Percentiles rank a stretch among this genome's conserved stretches.
Evolutionary conservation across 192 early-diverging fungal genomes (phyloP).

Genomic region (Martensiomyces pterosporus): DNA sequence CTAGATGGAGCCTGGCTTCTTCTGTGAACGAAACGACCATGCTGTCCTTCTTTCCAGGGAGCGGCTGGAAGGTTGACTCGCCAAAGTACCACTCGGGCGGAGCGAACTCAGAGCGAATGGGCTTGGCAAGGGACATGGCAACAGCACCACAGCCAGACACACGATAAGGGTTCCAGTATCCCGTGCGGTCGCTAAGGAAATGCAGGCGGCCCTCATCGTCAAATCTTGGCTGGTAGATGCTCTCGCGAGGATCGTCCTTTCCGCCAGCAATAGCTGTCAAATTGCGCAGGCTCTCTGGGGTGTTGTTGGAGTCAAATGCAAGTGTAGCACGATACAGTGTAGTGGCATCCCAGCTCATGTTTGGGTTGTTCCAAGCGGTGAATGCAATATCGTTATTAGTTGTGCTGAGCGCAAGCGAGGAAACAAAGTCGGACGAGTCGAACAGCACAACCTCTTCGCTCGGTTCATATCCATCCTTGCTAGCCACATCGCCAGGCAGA

Average conservation of each 20-base stretch:
- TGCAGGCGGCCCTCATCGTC: slow-evolving; percentile 56
- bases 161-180: slow-evolving; percentile 70
- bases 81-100: slow-evolving; percentile 55
- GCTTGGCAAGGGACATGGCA: slow-evolving; percentile 36
- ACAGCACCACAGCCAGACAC: slow-evolving; percentile 35
- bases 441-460: slow-evolving; percentile 50
- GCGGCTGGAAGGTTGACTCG: slow-evolving; percentile 37
- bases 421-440: slow-evolving; percentile 62
- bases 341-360: slow-evolving; percentile 79
- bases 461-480: slow-evolving; percentile 1
- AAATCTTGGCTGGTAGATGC: slow-evolving; percentile 61
- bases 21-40: slow-evolving; percentile 20
- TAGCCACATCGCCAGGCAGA: slow-evolving; percentile 19
- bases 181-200: slow-evolving; percentile 63
- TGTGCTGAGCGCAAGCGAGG: slow-evolving; percentile 55
- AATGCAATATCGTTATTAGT: slow-evolving; percentile 54
- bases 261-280: slow-evolving; percentile 39
- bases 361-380: slow-evolving; percentile 66
- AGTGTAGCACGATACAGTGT: slow-evolving; percentile 51
- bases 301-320: not conserved
- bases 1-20: slow-evolving; percentile 15
- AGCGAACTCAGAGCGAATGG: slow-evolving; percentile 63
- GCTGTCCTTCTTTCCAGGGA: slow-evolving; percentile 13
- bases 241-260: slow-evolving; percentile 9
- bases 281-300: not conserved